Evolutionary conservation across 1,284 basidiomycete species (phyloP).

Genomic region (Cystobasidiaceae sp.): DNA sequence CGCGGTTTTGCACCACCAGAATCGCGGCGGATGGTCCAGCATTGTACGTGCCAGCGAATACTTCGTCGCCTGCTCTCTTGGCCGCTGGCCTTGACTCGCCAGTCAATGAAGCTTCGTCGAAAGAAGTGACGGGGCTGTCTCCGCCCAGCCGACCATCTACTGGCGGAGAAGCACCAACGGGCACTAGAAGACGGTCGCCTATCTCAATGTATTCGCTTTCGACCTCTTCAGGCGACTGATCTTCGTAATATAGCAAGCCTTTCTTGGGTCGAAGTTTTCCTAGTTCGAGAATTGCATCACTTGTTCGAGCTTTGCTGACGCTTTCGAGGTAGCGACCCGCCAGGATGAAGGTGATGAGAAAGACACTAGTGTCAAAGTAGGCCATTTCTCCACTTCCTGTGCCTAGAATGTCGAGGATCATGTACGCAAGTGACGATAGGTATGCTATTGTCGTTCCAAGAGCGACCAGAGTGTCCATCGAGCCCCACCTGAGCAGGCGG

Average conservation of each 20-base stretch:
- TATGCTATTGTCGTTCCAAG: constrained; percentile 67
- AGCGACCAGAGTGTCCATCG: constrained; percentile 71
- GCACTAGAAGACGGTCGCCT: constrained; percentile 68
- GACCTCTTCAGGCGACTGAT: constrained; percentile 26
- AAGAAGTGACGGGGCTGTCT: constrained; percentile 53
- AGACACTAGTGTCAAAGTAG: constrained; percentile 75
- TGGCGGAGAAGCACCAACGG: constrained; percentile 65
- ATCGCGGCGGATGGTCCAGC: constrained; percentile 56
- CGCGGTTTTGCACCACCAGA: constrained; percentile 58
- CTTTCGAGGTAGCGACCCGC: constrained; percentile 55
- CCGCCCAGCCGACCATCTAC: constrained; percentile 62
- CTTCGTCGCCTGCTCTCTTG: constrained; percentile 60
- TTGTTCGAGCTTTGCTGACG: constrained; percentile 48
- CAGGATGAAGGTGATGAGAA: constrained; percentile 65
- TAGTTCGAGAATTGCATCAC: constrained; percentile 67
- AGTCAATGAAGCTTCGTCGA: constrained; percentile 79
- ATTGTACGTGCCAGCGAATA: constrained; percentile 74
- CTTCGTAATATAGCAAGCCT: constrained; percentile 53
- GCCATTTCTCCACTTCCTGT: constrained; percentile 48
- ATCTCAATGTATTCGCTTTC: constrained; percentile 55
- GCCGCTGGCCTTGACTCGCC: constrained; percentile 66
- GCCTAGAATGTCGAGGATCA: constrained; percentile 55
- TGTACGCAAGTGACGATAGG: constrained; percentile 65
- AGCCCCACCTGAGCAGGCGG: constrained; percentile 58
- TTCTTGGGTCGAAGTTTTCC: constrained; percentile 61